phyloP scores from a whole-genome alignment of 2,329 filamentous ascomycete genomes.

The Aspergillus alliaceus region DNA sequence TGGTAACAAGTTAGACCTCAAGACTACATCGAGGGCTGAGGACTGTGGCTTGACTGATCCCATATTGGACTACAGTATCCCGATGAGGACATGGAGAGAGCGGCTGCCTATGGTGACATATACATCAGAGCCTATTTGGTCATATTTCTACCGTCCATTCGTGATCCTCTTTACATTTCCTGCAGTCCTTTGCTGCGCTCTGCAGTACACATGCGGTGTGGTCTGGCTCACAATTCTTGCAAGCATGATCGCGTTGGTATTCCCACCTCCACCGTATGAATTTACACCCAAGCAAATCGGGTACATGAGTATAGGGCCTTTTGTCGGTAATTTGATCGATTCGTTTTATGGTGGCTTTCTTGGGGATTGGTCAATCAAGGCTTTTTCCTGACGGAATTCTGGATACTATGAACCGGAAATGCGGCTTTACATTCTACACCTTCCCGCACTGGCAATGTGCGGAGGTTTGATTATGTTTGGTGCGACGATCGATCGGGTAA shows the following conservation, averaged over 20 bases:
- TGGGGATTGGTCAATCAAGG: slow-evolving; percentile 41
- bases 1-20: slow-evolving; percentile 8
- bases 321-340: slow-evolving; percentile 43
- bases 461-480: slow-evolving; percentile 48
- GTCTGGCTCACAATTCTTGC: slow-evolving; percentile 37
- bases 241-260: slow-evolving; percentile 35
- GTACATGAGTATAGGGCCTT: slow-evolving; percentile 34
- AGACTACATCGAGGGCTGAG: not conserved
- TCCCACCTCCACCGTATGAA: slow-evolving; percentile 34
- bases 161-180: slow-evolving; percentile 35
- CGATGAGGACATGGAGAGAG: slow-evolving; percentile 26
- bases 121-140: slow-evolving; percentile 28
- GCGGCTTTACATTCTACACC: slow-evolving; percentile 38
- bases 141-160: slow-evolving; percentile 33
- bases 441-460: slow-evolving; percentile 41
- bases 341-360: slow-evolving; percentile 42
- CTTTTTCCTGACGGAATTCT: slow-evolving; percentile 44
- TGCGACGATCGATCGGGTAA: slow-evolving; percentile 34
- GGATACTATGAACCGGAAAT: slow-evolving; percentile 54
- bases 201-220: slow-evolving; percentile 43
- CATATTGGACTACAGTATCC: slow-evolving; percentile 28
- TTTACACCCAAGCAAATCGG: slow-evolving; percentile 35
- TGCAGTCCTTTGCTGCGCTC: slow-evolving; percentile 40
- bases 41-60: slow-evolving; percentile 14
- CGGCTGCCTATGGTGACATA: slow-evolving; percentile 26